Percentiles rank a stretch among this genome's conserved stretches.
Evolutionary conservation across 1,284 basidiomycete genomes (phyloP).

Genomic region (Sporisorium graminicola): DNA sequence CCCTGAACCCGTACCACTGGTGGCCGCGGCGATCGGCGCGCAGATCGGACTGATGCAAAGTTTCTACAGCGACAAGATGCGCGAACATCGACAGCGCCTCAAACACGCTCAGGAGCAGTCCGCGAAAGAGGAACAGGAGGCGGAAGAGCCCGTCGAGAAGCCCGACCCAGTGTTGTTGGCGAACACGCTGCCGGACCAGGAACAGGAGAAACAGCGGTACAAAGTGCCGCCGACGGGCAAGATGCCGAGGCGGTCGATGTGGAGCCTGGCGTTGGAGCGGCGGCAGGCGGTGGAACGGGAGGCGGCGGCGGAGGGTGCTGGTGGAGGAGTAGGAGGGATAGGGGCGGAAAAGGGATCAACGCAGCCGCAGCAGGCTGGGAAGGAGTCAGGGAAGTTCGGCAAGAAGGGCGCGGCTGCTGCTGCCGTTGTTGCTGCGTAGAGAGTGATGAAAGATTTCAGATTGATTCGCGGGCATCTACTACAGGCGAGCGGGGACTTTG

Average conservation of each 20-base stretch:
- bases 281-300: constrained; percentile 8
- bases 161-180: constrained; percentile 16
- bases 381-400: not conserved
- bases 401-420: not conserved
- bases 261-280: constrained; percentile 21
- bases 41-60: constrained; percentile 87
- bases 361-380: not conserved
- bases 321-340: not conserved
- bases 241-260: constrained; percentile 57
- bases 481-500: no score
- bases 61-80: constrained; percentile 73
- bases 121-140: not conserved
- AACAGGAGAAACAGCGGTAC: constrained; percentile 62
- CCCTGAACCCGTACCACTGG: constrained; percentile 81
- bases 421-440: no score
- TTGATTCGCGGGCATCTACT: no score
- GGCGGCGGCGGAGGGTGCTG: not conserved
- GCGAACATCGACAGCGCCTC: constrained; percentile 29
- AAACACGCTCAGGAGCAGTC: constrained; percentile 14
- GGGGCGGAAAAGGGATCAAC: not conserved
- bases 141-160: constrained; percentile 19
- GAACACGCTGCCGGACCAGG: constrained; percentile 57
- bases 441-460: not conserved
- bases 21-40: constrained; percentile 76
- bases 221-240: constrained; percentile 67